Conservation (phyloP, 176 grass and related monocot species). For the Thalia dealbata region DNA sequence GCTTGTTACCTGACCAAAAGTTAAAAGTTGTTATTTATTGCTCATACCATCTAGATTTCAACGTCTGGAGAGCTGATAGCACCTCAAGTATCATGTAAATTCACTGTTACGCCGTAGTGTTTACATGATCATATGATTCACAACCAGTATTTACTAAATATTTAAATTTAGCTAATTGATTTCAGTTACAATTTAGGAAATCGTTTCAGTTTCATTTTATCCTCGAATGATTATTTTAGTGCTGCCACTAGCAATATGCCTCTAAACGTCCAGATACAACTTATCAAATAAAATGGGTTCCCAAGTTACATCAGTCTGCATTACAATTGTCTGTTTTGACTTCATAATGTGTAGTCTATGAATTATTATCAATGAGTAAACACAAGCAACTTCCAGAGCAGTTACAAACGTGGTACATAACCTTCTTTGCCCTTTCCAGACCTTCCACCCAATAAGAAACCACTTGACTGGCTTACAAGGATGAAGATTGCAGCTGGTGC, state of each 20-base stretch:
- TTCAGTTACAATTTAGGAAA: background rate
- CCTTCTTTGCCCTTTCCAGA: conserved; percentile 25
- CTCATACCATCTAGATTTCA: too few relatives aligned
- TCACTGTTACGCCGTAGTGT: background rate
- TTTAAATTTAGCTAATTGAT: too few relatives aligned
- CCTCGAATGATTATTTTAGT: background rate
- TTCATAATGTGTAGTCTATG: background rate
- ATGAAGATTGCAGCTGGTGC: conserved; percentile 96
- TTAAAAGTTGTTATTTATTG: too few relatives aligned
- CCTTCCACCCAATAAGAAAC: conserved; percentile 54
- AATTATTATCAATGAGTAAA: background rate
- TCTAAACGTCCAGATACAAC: background rate
- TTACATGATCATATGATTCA: too few relatives aligned
- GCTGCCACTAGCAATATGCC: background rate
- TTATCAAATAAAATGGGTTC: background rate
- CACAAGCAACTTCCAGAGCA: background rate
- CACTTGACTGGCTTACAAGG: conserved; percentile 72
- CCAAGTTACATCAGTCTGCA: background rate
- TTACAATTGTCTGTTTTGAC: background rate
- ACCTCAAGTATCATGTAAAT: background rate
- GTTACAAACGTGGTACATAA: background rate
- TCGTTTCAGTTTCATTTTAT: background rate
- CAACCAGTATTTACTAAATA: too few relatives aligned
- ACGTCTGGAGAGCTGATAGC: background rate
- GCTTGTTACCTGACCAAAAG: background rate